These are phyloP conservation scores for Heimioporus sp. DNA, from an alignment of 768 basidiomycete species.

Conservation along the genomic window DNA sequence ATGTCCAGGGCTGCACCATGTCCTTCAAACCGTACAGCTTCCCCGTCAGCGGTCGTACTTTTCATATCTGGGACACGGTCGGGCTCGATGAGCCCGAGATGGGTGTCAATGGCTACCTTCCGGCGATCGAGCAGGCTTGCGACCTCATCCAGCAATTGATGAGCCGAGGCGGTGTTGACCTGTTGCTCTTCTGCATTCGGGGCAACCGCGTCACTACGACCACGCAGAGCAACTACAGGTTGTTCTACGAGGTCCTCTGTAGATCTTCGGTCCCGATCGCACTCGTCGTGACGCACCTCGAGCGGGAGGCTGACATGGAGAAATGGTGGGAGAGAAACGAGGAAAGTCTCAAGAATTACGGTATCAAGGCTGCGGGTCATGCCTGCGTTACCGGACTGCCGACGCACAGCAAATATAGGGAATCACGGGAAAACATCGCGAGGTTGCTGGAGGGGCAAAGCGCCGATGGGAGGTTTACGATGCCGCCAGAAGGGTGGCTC, in stretches of 20 bases:
- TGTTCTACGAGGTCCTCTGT: background rate
- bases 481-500: constrained; percentile 24
- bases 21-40: constrained; percentile 27
- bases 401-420: constrained; percentile 24
- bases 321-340: constrained; percentile 32
- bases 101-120: constrained; percentile 24
- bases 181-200: constrained; percentile 42
- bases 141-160: constrained; percentile 32
- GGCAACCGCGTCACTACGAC: constrained; percentile 41
- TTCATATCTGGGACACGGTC: constrained; percentile 34
- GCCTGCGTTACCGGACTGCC: constrained; percentile 39
- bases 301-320: constrained; percentile 33
- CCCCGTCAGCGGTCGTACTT: constrained; percentile 11
- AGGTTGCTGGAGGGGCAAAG: constrained; percentile 11
- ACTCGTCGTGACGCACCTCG: constrained; percentile 7
- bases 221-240: too few relatives aligned
- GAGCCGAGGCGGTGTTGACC: constrained; percentile 35
- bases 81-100: constrained; percentile 34
- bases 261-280: background rate
- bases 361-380: constrained; percentile 27
- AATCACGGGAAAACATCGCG: constrained; percentile 18
- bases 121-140: constrained; percentile 30
- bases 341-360: constrained; percentile 19
- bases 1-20: constrained; percentile 39
- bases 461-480: constrained; percentile 18